phyloP scores from a whole-genome alignment of 2,329 filamentous ascomycete species.

The Bipolaris oryzae region DNA sequence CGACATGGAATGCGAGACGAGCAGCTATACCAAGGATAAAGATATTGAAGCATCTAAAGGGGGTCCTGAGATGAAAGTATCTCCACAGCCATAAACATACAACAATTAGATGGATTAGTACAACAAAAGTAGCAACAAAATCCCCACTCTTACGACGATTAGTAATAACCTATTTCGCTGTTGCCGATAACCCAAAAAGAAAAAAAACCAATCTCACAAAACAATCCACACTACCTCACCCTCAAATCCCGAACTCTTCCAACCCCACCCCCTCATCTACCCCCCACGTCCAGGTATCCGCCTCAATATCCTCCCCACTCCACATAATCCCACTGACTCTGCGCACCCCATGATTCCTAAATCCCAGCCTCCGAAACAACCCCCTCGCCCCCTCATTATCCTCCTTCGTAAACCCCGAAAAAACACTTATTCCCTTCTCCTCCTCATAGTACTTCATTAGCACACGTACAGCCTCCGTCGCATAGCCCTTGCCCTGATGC shows the following conservation, averaged over 20 bases:
- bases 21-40: not conserved
- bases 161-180: too few species aligned
- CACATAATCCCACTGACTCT: slow-evolving; percentile 12
- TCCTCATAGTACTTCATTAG: slow-evolving; percentile 13
- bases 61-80: too few species aligned
- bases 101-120: too few species aligned
- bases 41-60: too few species aligned
- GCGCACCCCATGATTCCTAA: slow-evolving; percentile 18
- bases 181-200: too few species aligned
- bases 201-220: too few species aligned
- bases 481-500: slow-evolving; percentile 26
- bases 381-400: slow-evolving; percentile 21
- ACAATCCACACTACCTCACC: not conserved
- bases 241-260: slow-evolving; percentile 10
- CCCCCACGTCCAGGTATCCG: slow-evolving; percentile 17
- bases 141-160: too few species aligned
- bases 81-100: too few species aligned
- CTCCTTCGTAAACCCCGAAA: slow-evolving; percentile 18
- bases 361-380: slow-evolving; percentile 24
- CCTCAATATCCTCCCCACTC: slow-evolving; percentile 3
- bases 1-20: not conserved
- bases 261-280: slow-evolving; percentile 14
- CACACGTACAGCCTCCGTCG: slow-evolving; percentile 15
- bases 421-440: slow-evolving; percentile 7
- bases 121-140: too few species aligned